Conservation (phyloP, 2,329 filamentous ascomycete species). For the Pestalotiopsis sp. region DNA sequence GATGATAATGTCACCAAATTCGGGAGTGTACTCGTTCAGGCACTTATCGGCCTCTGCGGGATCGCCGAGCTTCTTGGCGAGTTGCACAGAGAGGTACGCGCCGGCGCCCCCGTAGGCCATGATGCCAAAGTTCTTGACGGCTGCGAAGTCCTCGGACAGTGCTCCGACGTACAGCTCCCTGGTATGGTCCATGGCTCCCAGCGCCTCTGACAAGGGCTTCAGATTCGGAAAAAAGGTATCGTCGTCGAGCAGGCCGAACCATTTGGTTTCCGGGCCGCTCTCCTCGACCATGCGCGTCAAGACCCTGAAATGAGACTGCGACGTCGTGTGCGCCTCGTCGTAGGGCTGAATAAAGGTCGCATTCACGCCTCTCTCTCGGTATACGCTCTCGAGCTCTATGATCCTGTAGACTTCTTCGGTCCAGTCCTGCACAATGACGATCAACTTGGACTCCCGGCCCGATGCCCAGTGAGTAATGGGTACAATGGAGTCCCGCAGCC, state of each 20-base stretch:
- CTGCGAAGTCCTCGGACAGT: constrained; percentile 57
- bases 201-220: constrained; percentile 46
- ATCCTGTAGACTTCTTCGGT: constrained; percentile 34
- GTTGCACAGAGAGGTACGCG: constrained; percentile 57
- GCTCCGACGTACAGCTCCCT: constrained; percentile 57
- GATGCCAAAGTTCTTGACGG: constrained; percentile 55
- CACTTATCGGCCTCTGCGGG: constrained; percentile 48
- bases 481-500: constrained; percentile 52
- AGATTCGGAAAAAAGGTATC: constrained; percentile 66
- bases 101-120: constrained; percentile 66
- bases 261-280: constrained; percentile 43
- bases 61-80: constrained; percentile 49
- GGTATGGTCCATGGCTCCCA: constrained; percentile 50
- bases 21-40: constrained; percentile 41
- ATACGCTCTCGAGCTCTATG: constrained; percentile 33
- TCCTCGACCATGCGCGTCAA: constrained; percentile 47
- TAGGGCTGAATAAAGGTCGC: constrained; percentile 36
- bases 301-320: constrained; percentile 61
- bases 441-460: constrained; percentile 51
- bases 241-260: constrained; percentile 63
- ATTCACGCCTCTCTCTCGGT: constrained; percentile 36
- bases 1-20: constrained; percentile 57
- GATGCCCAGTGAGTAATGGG: constrained; percentile 60
- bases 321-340: constrained; percentile 40
- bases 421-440: constrained; percentile 53